Evolutionary conservation across 2,329 filamentous ascomycete genomes (phyloP).

Genomic region (Trichoderma sp.): DNA sequence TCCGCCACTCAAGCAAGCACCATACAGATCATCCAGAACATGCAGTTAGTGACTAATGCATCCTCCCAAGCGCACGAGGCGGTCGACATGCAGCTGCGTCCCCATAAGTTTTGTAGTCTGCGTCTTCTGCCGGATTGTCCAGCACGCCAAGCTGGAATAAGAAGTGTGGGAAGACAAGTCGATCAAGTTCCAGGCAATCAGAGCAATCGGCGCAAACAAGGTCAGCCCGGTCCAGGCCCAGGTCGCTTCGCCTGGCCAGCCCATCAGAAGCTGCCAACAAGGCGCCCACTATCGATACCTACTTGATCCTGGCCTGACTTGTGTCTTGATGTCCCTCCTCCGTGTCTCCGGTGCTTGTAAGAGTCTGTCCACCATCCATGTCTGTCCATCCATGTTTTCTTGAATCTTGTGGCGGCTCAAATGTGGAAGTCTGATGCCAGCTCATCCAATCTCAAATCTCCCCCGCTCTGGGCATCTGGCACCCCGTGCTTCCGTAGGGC

Average conservation of each 20-base stretch:
- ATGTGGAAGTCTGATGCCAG: slow-evolving; percentile 14
- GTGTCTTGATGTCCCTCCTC: not conserved
- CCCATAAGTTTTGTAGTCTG: not conserved
- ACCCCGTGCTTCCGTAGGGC: not conserved
- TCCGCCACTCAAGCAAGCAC: not conserved
- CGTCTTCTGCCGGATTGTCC: not conserved
- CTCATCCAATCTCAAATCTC: slow-evolving; percentile 8
- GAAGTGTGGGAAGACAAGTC: not conserved
- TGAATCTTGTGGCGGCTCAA: not conserved
- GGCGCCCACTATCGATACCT: slow-evolving; percentile 4
- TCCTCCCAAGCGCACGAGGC: not conserved
- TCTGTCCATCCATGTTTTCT: not conserved
- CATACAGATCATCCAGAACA: not conserved
- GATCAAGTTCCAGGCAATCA: not conserved
- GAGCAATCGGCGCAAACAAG: not conserved
- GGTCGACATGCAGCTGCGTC: slow-evolving; percentile 9
- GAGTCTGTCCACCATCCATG: not conserved
- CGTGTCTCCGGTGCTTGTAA: not conserved
- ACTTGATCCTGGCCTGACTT: not conserved
- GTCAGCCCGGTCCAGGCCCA: not conserved
- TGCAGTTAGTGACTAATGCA: not conserved
- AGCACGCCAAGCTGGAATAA: not conserved
- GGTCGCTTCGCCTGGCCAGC: slow-evolving; percentile 5
- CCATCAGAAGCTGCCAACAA: slow-evolving; percentile 21
- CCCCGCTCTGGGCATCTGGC: not conserved